Base-by-base conservation (phyloP, 2,329 filamentous ascomycete genomes). In the Cordyceps militaris region DNA sequence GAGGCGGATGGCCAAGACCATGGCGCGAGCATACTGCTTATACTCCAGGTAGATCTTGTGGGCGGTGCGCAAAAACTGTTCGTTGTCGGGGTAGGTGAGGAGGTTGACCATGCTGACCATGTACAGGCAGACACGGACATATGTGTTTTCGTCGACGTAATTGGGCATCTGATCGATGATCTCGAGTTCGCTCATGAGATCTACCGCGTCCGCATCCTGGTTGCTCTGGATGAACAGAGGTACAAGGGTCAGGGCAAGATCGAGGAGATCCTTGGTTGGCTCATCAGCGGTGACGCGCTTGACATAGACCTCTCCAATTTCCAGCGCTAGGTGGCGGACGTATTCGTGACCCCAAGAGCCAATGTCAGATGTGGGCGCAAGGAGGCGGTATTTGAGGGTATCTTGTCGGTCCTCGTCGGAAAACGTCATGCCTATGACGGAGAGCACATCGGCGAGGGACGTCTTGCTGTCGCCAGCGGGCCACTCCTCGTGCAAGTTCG, bases 51-150 rank as follows among this genome's bases (percentile, higher is more conserved):
- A 99, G 69, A 99, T 95, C 62, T 87, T 83, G 76, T 97, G 94
- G 49, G 93, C 92, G 8, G 93, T 96, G 63, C 85, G 87, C 60
- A 99, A 86, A 75, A 99, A 97, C 66, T 89, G 86, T 70, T 97
- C 90, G 73, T 99, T 97, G 74, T 99, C 94, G 44, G 94, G 94
- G 69, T 96, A 97, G 56, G 94, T 97, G 71, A 99, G 85, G 21
- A 99, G 83, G 69, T 94, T 96, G 64, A 99, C 94, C 89, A 97
- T 97, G 78, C 91, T 96, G 66, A 96, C 91, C 87, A 99, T 96
- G 76, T 99, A 99, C 64, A 99, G 76, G 70, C 94, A 97, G 57
- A 97, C 94, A 68, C 94, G 81, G 54, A 88, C 80, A 71, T 96
- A 99, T 26, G 92, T 97, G 74, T 97, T 87, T 71, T 95, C 88